Percentiles rank a stretch among this genome's conserved stretches.
phyloP scores from a whole-genome alignment of 73 alveolate genomes.

The Paramecium caudatum region DNA sequence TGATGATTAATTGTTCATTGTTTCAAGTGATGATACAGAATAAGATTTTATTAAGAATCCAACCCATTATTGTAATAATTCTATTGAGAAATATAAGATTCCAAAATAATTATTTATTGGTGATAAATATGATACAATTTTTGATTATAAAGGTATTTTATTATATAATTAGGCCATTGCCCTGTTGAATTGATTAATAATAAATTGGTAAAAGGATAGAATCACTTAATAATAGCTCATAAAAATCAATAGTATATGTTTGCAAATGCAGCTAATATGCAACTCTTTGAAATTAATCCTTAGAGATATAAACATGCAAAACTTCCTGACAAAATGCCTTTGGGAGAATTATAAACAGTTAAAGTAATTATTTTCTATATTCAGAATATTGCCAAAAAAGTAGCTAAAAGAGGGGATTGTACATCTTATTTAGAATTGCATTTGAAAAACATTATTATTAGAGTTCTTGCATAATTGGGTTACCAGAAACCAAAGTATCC shows the following conservation, averaged over 20 bases:
- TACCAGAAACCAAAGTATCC: constrained; percentile 95
- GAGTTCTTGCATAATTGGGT: constrained; percentile 93
- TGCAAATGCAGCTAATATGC: constrained; percentile 81
- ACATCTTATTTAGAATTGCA: constrained; percentile 93
- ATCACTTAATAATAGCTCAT: constrained; percentile 80
- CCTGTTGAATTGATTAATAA: constrained; percentile 85
- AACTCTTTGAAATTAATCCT: constrained; percentile 82
- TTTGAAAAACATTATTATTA: constrained; percentile 89
- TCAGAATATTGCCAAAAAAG: constrained; percentile 78
- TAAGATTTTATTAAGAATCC: constrained; percentile 72
- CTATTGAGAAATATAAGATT: constrained; percentile 41
- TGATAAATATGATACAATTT: constrained; percentile 44
- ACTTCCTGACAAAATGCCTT: constrained; percentile 84
- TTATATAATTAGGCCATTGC: constrained; percentile 82
- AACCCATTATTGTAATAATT: constrained; percentile 25
- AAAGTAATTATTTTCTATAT: background rate
- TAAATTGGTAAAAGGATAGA: constrained; percentile 79
- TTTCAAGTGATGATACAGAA: constrained; percentile 57
- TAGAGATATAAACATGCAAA: constrained; percentile 81
- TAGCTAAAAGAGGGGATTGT: constrained; percentile 90
- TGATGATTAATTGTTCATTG: constrained; percentile 63
- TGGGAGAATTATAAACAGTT: constrained; percentile 46
- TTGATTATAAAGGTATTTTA: constrained; percentile 45
- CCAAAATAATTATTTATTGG: constrained; percentile 54
- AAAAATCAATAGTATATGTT: constrained; percentile 81